Conservation (phyloP, 208 protist genomes). For the Leishmania tarentolae region DNA sequence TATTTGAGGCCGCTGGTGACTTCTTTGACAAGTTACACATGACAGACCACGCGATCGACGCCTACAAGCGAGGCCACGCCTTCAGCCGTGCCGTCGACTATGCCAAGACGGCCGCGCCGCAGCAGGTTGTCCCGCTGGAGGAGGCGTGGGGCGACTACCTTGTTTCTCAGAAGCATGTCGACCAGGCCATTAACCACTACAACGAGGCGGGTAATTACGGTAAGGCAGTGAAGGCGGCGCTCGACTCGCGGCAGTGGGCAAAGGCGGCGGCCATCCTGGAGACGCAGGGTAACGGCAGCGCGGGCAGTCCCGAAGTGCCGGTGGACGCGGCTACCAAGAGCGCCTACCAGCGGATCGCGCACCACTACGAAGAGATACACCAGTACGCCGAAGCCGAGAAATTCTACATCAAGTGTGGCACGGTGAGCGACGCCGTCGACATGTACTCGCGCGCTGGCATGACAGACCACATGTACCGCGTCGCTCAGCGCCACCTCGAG, state of each 20-base stretch:
- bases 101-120: slow-evolving; percentile 68
- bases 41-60: slow-evolving; percentile 93
- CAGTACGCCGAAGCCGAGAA: slow-evolving; percentile 94
- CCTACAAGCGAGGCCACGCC: slow-evolving; percentile 93
- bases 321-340: slow-evolving; percentile 48
- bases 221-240: slow-evolving; percentile 96
- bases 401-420: slow-evolving; percentile 92
- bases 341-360: slow-evolving; percentile 93
- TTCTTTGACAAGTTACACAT: slow-evolving; percentile 96
- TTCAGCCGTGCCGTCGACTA: slow-evolving; percentile 96
- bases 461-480: slow-evolving; percentile 94
- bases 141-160: slow-evolving; percentile 97
- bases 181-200: slow-evolving; percentile 98
- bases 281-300: slow-evolving; percentile 48
- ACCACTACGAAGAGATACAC: slow-evolving; percentile 93
- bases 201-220: slow-evolving; percentile 93
- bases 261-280: slow-evolving; percentile 92
- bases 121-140: slow-evolving; percentile 87
- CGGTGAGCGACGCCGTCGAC: slow-evolving; percentile 93
- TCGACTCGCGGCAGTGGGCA: slow-evolving; percentile 95
- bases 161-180: slow-evolving; percentile 94
- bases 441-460: slow-evolving; percentile 96
- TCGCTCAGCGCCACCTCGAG: slow-evolving; percentile 92
- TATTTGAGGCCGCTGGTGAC: slow-evolving; percentile 96
- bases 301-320: slow-evolving; percentile 17